phyloP scores from a whole-genome alignment of 163 green algal species.

The Scenedesmus sp. region DNA sequence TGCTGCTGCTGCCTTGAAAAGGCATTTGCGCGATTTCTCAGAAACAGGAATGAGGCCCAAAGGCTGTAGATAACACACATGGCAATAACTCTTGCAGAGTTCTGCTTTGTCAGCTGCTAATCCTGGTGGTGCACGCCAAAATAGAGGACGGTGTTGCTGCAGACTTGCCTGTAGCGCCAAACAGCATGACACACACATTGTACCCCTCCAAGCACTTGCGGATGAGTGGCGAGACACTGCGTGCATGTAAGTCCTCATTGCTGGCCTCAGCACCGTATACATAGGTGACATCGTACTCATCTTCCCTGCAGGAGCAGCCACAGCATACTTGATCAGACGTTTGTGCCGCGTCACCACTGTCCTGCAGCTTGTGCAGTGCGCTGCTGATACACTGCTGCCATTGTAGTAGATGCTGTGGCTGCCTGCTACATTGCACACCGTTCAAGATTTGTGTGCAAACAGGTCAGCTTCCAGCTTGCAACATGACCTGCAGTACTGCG shows the following conservation, averaged over 20 bases:
- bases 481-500: not conserved
- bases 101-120: not conserved
- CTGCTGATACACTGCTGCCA: not conserved
- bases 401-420: not conserved
- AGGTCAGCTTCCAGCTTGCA: not conserved
- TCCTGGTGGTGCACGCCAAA: not conserved
- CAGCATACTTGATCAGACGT: no score
- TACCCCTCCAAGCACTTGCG: conserved; percentile 77
- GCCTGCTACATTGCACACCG: not conserved
- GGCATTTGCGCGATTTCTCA: no score
- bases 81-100: not conserved
- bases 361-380: not conserved
- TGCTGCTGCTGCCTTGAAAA: not conserved
- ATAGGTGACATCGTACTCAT: conserved; percentile 74
- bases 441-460: not conserved
- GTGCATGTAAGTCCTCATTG: conserved; percentile 60
- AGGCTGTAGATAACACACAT: not conserved
- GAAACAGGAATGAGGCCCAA: no score
- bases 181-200: conserved; percentile 67
- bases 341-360: not conserved
- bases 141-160: not conserved
- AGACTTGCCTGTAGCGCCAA: conserved; percentile 72
- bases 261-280: conserved; percentile 71
- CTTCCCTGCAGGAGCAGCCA: conserved; percentile 61
- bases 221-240: conserved; percentile 67